Evolutionary conservation across 129 eudicot genomes (phyloP).

Genomic region (Helichrysum umbraculigerum): DNA sequence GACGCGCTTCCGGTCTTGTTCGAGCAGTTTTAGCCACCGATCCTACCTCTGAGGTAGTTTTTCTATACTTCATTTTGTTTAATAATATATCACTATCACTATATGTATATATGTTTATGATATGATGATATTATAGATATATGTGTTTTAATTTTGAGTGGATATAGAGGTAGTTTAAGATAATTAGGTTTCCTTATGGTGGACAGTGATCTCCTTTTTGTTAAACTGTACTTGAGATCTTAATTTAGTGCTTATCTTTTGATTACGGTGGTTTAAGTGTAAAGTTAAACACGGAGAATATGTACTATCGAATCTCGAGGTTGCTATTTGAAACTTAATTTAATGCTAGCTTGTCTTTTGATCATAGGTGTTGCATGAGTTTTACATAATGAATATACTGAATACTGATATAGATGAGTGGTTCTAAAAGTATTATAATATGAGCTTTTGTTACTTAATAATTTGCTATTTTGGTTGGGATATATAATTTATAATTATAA

Average conservation of each 20-base stretch:
- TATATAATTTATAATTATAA: conserved; percentile 3
- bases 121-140: conserved; percentile 5
- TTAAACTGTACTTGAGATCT: conserved; percentile 13
- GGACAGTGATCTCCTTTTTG: conserved; percentile 16
- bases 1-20: conserved; percentile 36
- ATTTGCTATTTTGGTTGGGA: not conserved
- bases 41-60: conserved; percentile 62
- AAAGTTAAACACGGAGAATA: conserved; percentile 9
- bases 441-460: conserved; percentile 5
- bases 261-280: not conserved
- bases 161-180: not conserved
- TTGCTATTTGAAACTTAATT: not conserved
- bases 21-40: conserved; percentile 69
- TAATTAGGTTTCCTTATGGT: conserved; percentile 5
- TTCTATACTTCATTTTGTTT: not conserved
- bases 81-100: not conserved
- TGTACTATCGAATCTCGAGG: not conserved
- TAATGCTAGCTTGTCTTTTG: conserved; percentile 15
- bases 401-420: conserved; percentile 24
- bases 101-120: not conserved
- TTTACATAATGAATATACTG: conserved; percentile 29
- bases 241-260: conserved; percentile 13
- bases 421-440: conserved; percentile 21
- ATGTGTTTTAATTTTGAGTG: not conserved
- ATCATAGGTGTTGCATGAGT: conserved; percentile 19